Conservation (phyloP, 352 stramenopile genomes). For the Globisporangium barbulae region DNA sequence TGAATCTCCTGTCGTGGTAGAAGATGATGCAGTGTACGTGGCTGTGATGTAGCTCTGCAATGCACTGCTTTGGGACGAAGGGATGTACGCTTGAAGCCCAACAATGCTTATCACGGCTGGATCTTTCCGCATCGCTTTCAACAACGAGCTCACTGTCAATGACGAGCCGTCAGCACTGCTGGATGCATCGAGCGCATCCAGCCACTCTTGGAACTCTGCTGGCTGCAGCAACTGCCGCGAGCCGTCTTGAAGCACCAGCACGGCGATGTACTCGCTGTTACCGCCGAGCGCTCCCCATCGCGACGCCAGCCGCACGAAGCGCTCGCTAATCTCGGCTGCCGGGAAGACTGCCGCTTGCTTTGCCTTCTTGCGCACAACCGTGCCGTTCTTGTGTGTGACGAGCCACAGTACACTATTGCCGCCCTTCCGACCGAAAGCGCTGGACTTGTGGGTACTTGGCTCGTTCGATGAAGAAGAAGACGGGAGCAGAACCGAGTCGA, state of each 20-base stretch:
- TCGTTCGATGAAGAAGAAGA: constrained; percentile 1
- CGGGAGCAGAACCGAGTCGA: constrained; percentile 38
- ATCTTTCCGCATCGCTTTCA: not conserved
- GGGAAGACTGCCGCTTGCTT: constrained; percentile 15
- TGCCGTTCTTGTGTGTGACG: constrained; percentile 47
- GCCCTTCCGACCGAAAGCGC: not conserved
- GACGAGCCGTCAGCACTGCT: not conserved
- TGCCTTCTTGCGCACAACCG: constrained; percentile 40
- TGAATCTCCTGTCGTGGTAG: constrained; percentile 12
- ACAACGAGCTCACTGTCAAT: not conserved
- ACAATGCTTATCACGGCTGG: not conserved
- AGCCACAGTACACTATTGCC: constrained; percentile 28
- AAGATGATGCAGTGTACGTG: not conserved
- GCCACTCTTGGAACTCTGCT: constrained; percentile 19
- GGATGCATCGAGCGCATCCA: constrained; percentile 15
- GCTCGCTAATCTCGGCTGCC: constrained; percentile 36
- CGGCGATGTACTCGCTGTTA: constrained; percentile 12
- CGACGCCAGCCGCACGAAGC: constrained; percentile 37
- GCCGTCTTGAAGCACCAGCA: constrained; percentile 14
- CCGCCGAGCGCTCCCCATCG: constrained; percentile 13
- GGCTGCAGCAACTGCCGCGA: constrained; percentile 15
- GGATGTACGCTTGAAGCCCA: constrained; percentile 25
- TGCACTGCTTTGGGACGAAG: not conserved
- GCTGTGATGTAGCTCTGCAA: not conserved
- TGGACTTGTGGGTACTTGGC: not conserved